phyloP scores from a whole-genome alignment of 78 protist species.

The Polysphondylium violaceum region DNA sequence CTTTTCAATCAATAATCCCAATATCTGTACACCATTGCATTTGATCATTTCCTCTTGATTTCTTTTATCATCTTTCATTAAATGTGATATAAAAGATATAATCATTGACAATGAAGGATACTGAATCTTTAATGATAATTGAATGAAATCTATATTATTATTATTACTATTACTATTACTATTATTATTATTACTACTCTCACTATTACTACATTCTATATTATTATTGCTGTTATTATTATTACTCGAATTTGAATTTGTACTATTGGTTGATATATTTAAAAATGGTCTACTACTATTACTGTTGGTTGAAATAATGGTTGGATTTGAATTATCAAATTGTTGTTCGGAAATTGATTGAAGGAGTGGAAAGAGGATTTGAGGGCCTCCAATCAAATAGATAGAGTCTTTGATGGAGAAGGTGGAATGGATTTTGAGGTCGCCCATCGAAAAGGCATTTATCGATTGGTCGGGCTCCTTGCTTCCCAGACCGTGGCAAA shows the following conservation, averaged over 20 bases:
- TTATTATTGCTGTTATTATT: too few species aligned
- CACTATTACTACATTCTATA: too few species aligned
- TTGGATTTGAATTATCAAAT: neutral
- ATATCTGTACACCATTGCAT: constrained; percentile 8
- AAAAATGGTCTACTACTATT: neutral
- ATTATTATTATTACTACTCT: too few species aligned
- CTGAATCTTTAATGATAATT: neutral
- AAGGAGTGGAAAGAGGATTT: constrained; percentile 44
- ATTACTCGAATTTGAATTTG: neutral
- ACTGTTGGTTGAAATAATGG: neutral
- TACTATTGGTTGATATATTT: neutral
- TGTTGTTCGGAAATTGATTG: constrained; percentile 1
- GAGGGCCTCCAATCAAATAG: constrained; percentile 62
- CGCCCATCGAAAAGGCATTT: constrained; percentile 61
- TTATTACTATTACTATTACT: too few species aligned
- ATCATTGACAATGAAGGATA: constrained; percentile 25
- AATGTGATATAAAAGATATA: constrained; percentile 22
- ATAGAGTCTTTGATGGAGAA: constrained; percentile 64
- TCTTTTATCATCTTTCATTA: constrained; percentile 6
- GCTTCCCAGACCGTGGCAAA: constrained; percentile 44
- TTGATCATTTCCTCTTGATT: constrained; percentile 57
- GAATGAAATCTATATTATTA: constrained; percentile 4
- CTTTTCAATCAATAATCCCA: neutral
- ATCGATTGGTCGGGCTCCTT: constrained; percentile 9
- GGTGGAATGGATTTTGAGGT: constrained; percentile 38